phyloP scores from a whole-genome alignment of 352 stramenopile genomes.

The Phytopythium kandeliae region DNA sequence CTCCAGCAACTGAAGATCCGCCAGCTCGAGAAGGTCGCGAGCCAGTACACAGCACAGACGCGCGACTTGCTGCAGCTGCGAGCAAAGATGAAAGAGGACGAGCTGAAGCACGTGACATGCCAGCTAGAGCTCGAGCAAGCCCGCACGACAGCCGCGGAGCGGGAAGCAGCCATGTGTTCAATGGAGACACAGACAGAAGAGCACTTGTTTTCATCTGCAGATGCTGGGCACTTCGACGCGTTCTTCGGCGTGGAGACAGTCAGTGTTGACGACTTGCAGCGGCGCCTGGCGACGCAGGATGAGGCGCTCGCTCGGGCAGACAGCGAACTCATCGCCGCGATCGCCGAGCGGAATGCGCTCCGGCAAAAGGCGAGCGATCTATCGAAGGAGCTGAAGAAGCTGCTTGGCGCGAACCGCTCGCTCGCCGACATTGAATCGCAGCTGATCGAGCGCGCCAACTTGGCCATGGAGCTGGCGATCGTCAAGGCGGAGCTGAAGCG shows the following conservation, averaged over 20 bases:
- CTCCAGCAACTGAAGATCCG: constrained; percentile 53
- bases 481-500: constrained; percentile 51
- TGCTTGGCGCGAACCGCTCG: constrained; percentile 41
- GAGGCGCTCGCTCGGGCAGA: constrained; percentile 21
- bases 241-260: constrained; percentile 27
- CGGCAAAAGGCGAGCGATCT: constrained; percentile 41
- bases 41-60: constrained; percentile 36
- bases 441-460: constrained; percentile 49
- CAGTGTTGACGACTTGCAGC: constrained; percentile 36
- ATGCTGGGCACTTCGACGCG: constrained; percentile 10
- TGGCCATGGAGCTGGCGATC: constrained; percentile 45
- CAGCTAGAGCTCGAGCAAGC: constrained; percentile 42
- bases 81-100: constrained; percentile 46
- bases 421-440: constrained; percentile 48
- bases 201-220: constrained; percentile 5
- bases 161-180: constrained; percentile 15
- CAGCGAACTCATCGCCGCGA: constrained; percentile 24
- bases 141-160: constrained; percentile 7
- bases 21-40: constrained; percentile 54
- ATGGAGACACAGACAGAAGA: constrained; percentile 48
- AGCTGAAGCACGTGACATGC: constrained; percentile 22
- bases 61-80: constrained; percentile 44
- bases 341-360: constrained; percentile 62
- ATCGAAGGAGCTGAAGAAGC: constrained; percentile 48
- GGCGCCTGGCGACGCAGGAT: constrained; percentile 27